Evolutionary conservation across 2,329 filamentous ascomycete genomes (phyloP).

Genomic region (Phialocephala subalpina): DNA sequence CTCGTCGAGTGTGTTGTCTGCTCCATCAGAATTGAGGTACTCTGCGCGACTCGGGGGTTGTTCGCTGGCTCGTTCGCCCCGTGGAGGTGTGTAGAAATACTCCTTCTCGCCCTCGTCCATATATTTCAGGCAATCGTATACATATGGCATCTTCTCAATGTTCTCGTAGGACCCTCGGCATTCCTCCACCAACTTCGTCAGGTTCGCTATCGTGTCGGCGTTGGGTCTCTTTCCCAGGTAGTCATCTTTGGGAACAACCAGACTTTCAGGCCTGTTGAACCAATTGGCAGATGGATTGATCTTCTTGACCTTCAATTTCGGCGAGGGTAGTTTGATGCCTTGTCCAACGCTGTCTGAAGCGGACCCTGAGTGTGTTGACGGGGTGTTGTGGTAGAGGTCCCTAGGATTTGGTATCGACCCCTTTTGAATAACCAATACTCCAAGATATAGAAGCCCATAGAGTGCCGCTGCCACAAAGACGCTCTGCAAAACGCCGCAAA

Average conservation of each 20-base stretch:
- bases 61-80: slow-evolving; percentile 43
- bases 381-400: slow-evolving; percentile 38
- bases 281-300: slow-evolving; percentile 61
- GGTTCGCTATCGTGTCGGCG: slow-evolving; percentile 60
- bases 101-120: slow-evolving; percentile 56
- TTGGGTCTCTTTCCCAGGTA: slow-evolving; percentile 58
- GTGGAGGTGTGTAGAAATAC: slow-evolving; percentile 56
- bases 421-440: slow-evolving; percentile 37
- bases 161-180: slow-evolving; percentile 59
- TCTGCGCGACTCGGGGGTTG: slow-evolving; percentile 42
- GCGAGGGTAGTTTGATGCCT: slow-evolving; percentile 28
- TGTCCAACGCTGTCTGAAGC: slow-evolving; percentile 27
- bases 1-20: slow-evolving; percentile 42
- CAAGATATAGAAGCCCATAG: slow-evolving; percentile 40
- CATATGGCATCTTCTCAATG: slow-evolving; percentile 63
- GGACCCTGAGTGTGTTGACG: slow-evolving; percentile 24
- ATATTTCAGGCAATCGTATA: slow-evolving; percentile 60
- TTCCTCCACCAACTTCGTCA: slow-evolving; percentile 58
- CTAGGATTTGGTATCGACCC: slow-evolving; percentile 38
- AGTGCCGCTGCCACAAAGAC: slow-evolving; percentile 39
- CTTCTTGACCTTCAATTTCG: slow-evolving; percentile 46
- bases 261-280: slow-evolving; percentile 59
- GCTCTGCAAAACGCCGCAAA: slow-evolving; percentile 41
- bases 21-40: slow-evolving; percentile 45
- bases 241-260: slow-evolving; percentile 58